phyloP scores from a whole-genome alignment of 2,329 filamentous ascomycete genomes.

The Rhynchosporium graminicola region DNA sequence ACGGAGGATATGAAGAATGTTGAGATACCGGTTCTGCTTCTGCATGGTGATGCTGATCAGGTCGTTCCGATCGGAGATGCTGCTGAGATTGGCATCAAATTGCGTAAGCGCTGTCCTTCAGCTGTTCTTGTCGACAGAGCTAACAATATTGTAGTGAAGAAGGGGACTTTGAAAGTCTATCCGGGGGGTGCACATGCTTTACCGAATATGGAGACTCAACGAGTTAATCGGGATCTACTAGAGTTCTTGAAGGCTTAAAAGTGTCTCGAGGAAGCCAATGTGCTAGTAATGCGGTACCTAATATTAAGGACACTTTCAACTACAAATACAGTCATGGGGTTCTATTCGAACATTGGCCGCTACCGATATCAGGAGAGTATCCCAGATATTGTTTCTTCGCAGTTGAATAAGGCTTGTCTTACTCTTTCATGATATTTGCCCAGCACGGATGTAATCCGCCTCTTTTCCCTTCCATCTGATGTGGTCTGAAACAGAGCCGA shows the following conservation, averaged over 20 bases:
- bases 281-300: no score
- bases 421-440: no score
- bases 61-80: constrained; percentile 43
- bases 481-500: no score
- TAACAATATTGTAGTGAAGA: constrained; percentile 29
- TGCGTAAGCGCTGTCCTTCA: constrained; percentile 22
- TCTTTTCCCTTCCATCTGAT: no score
- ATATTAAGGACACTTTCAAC: no score
- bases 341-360: no score
- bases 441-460: no score
- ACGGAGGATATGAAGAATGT: constrained; percentile 45
- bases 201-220: constrained; percentile 41
- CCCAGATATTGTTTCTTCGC: no score
- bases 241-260: constrained; percentile 35
- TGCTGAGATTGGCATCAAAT: constrained; percentile 40
- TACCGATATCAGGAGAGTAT: no score
- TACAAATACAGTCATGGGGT: no score
- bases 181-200: constrained; percentile 44
- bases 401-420: no score
- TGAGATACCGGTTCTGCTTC: constrained; percentile 44
- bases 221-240: constrained; percentile 44
- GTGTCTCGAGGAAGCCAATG: neutral
- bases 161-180: constrained; percentile 45
- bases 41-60: constrained; percentile 47
- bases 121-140: no score